phyloP scores from a whole-genome alignment of 2,329 filamentous ascomycete genomes.

The Metarhizium album region DNA sequence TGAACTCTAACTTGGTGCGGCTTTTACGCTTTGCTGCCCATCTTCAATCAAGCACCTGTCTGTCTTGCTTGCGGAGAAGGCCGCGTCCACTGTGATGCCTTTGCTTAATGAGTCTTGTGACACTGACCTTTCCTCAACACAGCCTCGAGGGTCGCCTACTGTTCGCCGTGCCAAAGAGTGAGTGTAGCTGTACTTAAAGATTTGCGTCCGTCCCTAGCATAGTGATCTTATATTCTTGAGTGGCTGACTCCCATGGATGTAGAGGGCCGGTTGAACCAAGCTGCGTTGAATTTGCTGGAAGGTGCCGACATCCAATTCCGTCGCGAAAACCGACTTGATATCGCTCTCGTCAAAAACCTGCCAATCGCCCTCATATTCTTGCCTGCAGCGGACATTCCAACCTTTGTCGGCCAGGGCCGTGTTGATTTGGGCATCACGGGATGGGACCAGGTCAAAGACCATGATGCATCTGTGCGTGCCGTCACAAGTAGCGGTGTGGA shows the following conservation, averaged over 20 bases:
- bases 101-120: not conserved
- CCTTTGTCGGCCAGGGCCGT: conserved; percentile 88
- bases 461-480: conserved; percentile 55
- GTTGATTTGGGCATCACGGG: conserved; percentile 94
- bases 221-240: not conserved
- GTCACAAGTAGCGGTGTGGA: conserved; percentile 38
- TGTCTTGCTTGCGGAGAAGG: not conserved
- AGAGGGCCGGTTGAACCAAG: conserved; percentile 90
- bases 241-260: conserved; percentile 10
- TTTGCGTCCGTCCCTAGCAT: not conserved
- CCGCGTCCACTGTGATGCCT: not conserved
- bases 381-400: conserved; percentile 92
- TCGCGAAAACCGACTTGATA: conserved; percentile 88
- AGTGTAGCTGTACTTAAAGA: conserved; percentile 27
- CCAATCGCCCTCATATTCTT: conserved; percentile 94
- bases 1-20: not conserved
- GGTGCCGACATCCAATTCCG: conserved; percentile 96
- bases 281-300: conserved; percentile 79
- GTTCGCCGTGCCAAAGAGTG: conserved; percentile 97
- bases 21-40: not conserved
- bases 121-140: not conserved
- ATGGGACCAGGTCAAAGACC: conserved; percentile 82
- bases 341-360: conserved; percentile 94
- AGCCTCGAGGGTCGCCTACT: conserved; percentile 88
- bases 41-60: not conserved